Conservation (phyloP, 805 yeast species). For the Wickerhamomyces queroliae region DNA sequence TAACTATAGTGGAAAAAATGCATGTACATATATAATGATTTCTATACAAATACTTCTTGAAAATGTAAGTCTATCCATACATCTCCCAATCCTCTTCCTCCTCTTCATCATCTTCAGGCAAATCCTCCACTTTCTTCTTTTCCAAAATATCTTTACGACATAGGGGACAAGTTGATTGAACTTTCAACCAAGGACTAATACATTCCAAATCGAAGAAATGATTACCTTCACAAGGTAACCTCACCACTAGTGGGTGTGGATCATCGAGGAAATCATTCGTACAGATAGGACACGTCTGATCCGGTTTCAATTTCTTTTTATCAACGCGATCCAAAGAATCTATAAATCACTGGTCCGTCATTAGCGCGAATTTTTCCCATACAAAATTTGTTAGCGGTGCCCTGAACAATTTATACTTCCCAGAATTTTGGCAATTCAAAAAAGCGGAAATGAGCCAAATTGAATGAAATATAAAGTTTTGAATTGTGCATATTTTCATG, state of each 20-base stretch:
- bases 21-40: slow-evolving; percentile 6
- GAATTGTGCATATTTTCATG: too few species aligned
- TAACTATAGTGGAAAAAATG: background rate
- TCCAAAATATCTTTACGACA: slow-evolving; percentile 70
- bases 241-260: slow-evolving; percentile 72
- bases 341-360: too few species aligned
- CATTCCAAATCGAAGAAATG: slow-evolving; percentile 89
- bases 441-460: too few species aligned
- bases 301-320: slow-evolving; percentile 31
- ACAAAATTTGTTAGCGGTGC: too few species aligned
- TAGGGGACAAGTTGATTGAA: slow-evolving; percentile 75
- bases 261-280: slow-evolving; percentile 68
- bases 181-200: slow-evolving; percentile 80
- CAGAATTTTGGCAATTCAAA: too few species aligned
- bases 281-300: slow-evolving; percentile 81
- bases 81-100: slow-evolving; percentile 75
- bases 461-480: too few species aligned
- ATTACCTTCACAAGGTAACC: slow-evolving; percentile 53
- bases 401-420: too few species aligned
- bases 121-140: slow-evolving; percentile 32
- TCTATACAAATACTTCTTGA: background rate
- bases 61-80: slow-evolving; percentile 51
- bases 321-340: slow-evolving; percentile 75
- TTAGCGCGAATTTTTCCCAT: too few species aligned
- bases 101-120: slow-evolving; percentile 29